A percentile compares a stretch with the other conserved stretches of the same genome.
These are phyloP conservation scores for Phaffia tasmanica DNA, from an alignment of 768 basidiomycete genomes.

Conservation along the genomic window DNA sequence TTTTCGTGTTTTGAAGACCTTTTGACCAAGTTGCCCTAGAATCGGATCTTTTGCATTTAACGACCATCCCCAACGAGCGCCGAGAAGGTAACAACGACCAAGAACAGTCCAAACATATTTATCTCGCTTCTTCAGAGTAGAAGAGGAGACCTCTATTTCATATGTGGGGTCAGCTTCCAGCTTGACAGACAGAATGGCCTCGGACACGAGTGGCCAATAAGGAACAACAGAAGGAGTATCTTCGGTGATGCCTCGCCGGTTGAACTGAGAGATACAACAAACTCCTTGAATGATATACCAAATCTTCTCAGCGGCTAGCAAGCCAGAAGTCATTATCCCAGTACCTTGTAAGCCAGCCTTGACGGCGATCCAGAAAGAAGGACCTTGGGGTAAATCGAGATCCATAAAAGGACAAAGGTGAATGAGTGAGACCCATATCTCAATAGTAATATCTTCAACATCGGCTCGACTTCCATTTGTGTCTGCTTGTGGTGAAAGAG, in stretches of 20 bases:
- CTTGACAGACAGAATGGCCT: constrained; percentile 52
- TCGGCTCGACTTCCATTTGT: constrained; percentile 36
- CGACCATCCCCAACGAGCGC: constrained; percentile 65
- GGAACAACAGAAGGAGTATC: constrained; percentile 43
- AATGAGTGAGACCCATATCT: constrained; percentile 60
- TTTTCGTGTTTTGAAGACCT: constrained; percentile 64
- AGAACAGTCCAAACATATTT: constrained; percentile 59
- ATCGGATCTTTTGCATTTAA: constrained; percentile 49
- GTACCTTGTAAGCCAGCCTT: not conserved
- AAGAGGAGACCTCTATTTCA: constrained; percentile 35
- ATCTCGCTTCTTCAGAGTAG: constrained; percentile 52
- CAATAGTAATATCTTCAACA: constrained; percentile 45
- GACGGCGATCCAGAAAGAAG: constrained; percentile 14
- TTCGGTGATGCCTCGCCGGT: constrained; percentile 45
- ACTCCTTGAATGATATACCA: constrained; percentile 62
- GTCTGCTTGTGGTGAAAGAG: not conserved
- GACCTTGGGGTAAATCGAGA: not conserved
- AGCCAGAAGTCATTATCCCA: constrained; percentile 26
- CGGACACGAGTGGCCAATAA: constrained; percentile 56
- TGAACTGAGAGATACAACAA: constrained; percentile 69
- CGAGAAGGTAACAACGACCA: constrained; percentile 61
- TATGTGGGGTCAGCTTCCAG: constrained; percentile 44
- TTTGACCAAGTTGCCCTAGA: constrained; percentile 51
- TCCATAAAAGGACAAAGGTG: not conserved
- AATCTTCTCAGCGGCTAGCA: constrained; percentile 47